Evolutionary conservation across 495 filamentous ascomycete species (phyloP).

Genomic region (Penicillium goetzii): DNA sequence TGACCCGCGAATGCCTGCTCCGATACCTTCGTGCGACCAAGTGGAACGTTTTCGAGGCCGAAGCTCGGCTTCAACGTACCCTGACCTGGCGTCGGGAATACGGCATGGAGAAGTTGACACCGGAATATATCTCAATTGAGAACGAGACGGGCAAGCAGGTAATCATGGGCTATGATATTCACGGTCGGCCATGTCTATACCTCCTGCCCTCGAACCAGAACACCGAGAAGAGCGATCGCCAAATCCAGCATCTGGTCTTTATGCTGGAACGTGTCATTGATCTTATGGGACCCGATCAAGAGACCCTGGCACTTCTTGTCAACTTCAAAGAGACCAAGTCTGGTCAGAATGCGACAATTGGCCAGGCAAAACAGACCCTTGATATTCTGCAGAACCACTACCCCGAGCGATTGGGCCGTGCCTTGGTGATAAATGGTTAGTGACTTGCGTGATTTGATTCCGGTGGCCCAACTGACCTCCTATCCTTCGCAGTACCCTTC

Average conservation of each 20-base stretch:
- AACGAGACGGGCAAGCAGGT: constrained; percentile 97
- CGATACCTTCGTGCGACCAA: constrained; percentile 93
- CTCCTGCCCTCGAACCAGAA: constrained; percentile 89
- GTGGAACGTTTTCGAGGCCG: constrained; percentile 78
- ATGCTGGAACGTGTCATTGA: constrained; percentile 93
- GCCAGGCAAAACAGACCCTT: constrained; percentile 76
- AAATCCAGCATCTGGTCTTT: constrained; percentile 91
- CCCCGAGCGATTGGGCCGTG: constrained; percentile 87
- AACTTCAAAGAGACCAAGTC: constrained; percentile 82
- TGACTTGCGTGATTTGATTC: constrained; percentile 7
- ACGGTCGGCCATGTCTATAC: constrained; percentile 83
- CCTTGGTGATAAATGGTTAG: constrained; percentile 84
- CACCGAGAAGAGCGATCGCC: constrained; percentile 83
- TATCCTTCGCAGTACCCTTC: constrained; percentile 69
- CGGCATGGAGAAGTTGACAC: constrained; percentile 69
- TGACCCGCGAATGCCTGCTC: constrained; percentile 88
- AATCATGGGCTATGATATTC: constrained; percentile 82
- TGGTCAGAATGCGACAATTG: constrained; percentile 75
- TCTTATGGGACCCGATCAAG: constrained; percentile 81
- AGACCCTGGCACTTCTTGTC: constrained; percentile 81
- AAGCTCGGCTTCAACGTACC: constrained; percentile 75
- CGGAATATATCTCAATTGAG: constrained; percentile 84
- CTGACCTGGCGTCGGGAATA: constrained; percentile 90
- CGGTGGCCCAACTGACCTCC: constrained; percentile 9
- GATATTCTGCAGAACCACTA: constrained; percentile 93